Conservation (phyloP, 164 flowering plant genomes). For the Tetrastigma voinierianum region DNA sequence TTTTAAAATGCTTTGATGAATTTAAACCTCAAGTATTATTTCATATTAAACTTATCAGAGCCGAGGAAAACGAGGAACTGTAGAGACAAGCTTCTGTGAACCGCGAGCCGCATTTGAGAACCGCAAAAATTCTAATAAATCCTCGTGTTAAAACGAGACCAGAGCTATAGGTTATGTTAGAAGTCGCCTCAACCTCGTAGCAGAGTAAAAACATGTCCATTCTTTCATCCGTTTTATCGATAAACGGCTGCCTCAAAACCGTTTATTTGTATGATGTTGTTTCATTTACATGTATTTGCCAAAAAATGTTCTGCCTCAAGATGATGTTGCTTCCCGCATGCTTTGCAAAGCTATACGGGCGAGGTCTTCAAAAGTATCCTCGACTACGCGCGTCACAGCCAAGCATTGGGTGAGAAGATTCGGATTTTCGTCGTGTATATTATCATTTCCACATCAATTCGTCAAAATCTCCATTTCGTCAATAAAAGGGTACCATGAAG, state of each 20-base stretch:
- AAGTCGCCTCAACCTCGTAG: constrained; percentile 28
- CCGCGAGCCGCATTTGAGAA: constrained; percentile 13
- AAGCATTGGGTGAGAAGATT: too few relatives aligned
- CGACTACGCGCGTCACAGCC: too few relatives aligned
- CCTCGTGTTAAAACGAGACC: constrained; percentile 27
- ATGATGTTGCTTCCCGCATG: constrained; percentile 67
- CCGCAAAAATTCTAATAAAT: constrained; percentile 13
- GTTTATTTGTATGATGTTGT: neutral
- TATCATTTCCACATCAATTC: too few relatives aligned
- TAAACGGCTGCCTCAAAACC: neutral
- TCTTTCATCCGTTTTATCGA: constrained; percentile 2
- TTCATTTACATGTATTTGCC: constrained; percentile 11
- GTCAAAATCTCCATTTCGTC: too few relatives aligned
- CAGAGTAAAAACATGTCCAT: constrained; percentile 29
- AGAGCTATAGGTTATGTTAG: constrained; percentile 14
- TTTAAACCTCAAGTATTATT: too few relatives aligned
- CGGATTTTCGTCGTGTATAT: too few relatives aligned
- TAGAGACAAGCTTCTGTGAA: constrained; percentile 29
- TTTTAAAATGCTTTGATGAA: too few relatives aligned
- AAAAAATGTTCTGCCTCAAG: constrained; percentile 31
- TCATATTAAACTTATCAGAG: too few relatives aligned
- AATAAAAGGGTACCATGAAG: too few relatives aligned
- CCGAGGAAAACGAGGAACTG: constrained; percentile 24
- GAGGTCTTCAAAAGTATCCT: constrained; percentile 58
- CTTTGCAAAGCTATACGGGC: constrained; percentile 96